Percentiles rank a stretch among this genome's conserved stretches.
phyloP scores from a whole-genome alignment of 176 grass and related monocot species.

The Elaeis guineensis region DNA sequence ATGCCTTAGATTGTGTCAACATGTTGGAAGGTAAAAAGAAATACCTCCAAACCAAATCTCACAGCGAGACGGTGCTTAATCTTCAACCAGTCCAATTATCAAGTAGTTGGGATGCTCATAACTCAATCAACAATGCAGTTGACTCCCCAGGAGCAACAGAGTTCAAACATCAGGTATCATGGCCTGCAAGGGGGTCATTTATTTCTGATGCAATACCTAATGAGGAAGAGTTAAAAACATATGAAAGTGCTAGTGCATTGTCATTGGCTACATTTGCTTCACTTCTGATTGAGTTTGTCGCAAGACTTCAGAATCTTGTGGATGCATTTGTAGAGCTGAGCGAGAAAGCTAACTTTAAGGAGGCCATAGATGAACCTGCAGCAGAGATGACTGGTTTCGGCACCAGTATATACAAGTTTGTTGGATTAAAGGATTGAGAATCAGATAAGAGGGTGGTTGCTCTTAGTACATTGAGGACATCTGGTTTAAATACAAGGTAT shows the following conservation, averaged over 20 bases:
- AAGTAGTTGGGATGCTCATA: not conserved
- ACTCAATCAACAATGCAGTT: constrained; percentile 16
- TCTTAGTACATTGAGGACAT: too few species aligned
- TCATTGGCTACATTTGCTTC: constrained; percentile 86
- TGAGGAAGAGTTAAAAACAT: constrained; percentile 61
- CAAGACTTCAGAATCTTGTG: constrained; percentile 85
- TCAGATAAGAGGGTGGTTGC: too few species aligned
- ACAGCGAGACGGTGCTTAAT: not conserved
- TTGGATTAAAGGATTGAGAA: constrained; percentile 41
- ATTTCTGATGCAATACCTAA: constrained; percentile 31
- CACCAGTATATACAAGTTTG: constrained; percentile 27
- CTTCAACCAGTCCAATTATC: not conserved
- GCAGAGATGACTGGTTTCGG: constrained; percentile 26
- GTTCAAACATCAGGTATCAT: constrained; percentile 33
- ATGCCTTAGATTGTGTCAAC: constrained; percentile 20
- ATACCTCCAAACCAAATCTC: not conserved
- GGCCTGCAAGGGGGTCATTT: constrained; percentile 74
- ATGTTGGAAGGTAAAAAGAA: constrained; percentile 23
- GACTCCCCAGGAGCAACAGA: constrained; percentile 51
- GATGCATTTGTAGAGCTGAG: constrained; percentile 86
- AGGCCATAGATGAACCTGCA: constrained; percentile 51
- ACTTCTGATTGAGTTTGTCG: constrained; percentile 90
- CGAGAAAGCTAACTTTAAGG: constrained; percentile 65
- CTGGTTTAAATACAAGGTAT: too few species aligned
- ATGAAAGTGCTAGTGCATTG: constrained; percentile 90